Base-by-base conservation (phyloP, 139 green algal species). In the Edaphochlamys debaryana region DNA sequence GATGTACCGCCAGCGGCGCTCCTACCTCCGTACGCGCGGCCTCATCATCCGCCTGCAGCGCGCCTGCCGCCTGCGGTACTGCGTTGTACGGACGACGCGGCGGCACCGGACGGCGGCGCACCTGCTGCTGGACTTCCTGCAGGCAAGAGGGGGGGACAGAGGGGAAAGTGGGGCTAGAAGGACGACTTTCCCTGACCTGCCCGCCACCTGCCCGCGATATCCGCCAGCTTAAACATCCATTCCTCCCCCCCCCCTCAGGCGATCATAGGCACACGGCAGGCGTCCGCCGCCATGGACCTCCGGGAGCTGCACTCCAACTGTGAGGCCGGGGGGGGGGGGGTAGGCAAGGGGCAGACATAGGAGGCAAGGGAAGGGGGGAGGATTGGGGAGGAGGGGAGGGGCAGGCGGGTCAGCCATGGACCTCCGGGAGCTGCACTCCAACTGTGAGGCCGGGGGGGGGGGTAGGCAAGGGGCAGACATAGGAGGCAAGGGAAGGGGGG, bases 261-360 rank as follows among this genome's bases (percentile, higher is more conserved):
- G n/a, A n/a, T n/a, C n/a, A n/a, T n/a, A n/a, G n/a, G 74, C 58
- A 80, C 20, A 23, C 58, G 58, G 52, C 58, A 70, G 17, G 58
- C 58, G 36, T 42, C 29, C 9, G 74, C 74, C 20, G 58, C 74
- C 15, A 69, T 80, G 74, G 74, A 80, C 40, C 37, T 80, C 9
- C 74, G 74, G 9, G 74, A 80, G n/a, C n/a, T 80, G 9, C 74
- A 80, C 74, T 71, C 58, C 40, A 80, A 80, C 38, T 80, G 74
- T 80, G 38, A 80, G 74, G 29, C 11, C 4, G 40, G 29, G 68
- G 4, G 40, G 30, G 13, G n/a, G n/a, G n/a, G n/a, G n/a, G n/a
- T n/a, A n/a, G n/a, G n/a, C n/a, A n/a, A n/a, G n/a, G n/a, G n/a
- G n/a, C n/a, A n/a, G n/a, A n/a, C n/a, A n/a, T n/a, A n/a, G n/a